Conservation (phyloP, 2,329 filamentous ascomycete genomes). For the Fusarium pseudocircinatum region DNA sequence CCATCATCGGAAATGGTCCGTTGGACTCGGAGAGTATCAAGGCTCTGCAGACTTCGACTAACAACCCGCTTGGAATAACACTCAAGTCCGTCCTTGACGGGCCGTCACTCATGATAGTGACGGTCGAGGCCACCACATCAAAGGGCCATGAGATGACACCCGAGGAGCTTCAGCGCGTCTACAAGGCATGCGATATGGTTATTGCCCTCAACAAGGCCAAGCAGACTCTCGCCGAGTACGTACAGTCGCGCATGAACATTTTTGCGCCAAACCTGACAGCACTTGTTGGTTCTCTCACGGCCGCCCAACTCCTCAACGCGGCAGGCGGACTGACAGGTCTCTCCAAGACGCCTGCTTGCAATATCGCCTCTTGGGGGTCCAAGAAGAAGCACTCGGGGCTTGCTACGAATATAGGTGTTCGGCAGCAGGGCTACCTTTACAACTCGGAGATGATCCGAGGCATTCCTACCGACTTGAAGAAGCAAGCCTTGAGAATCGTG, state of each 20-base stretch:
- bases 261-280: conserved; percentile 95
- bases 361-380: conserved; percentile 88
- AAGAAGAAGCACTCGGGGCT: conserved; percentile 87
- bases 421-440: conserved; percentile 93
- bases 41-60: conserved; percentile 75
- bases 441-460: conserved; percentile 88
- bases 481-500: conserved; percentile 94
- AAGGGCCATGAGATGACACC: conserved; percentile 80
- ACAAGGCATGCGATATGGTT: conserved; percentile 85
- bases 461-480: conserved; percentile 87
- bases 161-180: conserved; percentile 78
- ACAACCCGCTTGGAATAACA: conserved; percentile 80
- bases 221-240: conserved; percentile 87
- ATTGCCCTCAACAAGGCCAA: conserved; percentile 90
- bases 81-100: conserved; percentile 86
- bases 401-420: conserved; percentile 89
- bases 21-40: conserved; percentile 85
- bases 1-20: conserved; percentile 91
- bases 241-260: conserved; percentile 95
- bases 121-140: conserved; percentile 91
- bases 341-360: conserved; percentile 92
- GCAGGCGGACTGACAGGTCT: conserved; percentile 88
- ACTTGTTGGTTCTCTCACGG: conserved; percentile 90
- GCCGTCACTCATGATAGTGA: conserved; percentile 93
- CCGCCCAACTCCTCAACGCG: conserved; percentile 95